Conservation (phyloP, 148 eudicot species). For the Cornus florida region DNA sequence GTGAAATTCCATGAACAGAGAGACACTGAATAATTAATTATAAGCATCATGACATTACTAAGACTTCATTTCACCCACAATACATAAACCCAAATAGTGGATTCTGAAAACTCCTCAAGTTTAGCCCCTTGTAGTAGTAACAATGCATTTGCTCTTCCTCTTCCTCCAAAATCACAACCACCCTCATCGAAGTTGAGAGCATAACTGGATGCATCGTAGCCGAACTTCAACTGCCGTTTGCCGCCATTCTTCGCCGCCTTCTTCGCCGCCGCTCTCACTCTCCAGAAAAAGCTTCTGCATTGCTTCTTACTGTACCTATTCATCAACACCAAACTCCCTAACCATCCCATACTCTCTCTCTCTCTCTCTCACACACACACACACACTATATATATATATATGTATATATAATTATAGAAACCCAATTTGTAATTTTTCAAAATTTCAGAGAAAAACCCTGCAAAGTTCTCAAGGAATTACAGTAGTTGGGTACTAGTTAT, state of each 20-base stretch:
- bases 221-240: constrained; percentile 38
- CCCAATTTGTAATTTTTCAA: too few species aligned
- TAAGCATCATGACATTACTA: neutral
- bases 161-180: neutral
- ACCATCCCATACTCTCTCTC: constrained; percentile 30
- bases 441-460: too few species aligned
- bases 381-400: neutral
- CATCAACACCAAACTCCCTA: constrained; percentile 32
- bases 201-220: constrained; percentile 81
- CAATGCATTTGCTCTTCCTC: neutral
- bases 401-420: too few species aligned
- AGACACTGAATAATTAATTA: neutral
- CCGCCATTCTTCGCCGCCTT: constrained; percentile 33
- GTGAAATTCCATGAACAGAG: too few species aligned
- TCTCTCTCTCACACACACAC: neutral
- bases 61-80: constrained; percentile 27
- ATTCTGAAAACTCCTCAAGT: constrained; percentile 19
- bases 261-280: constrained; percentile 47
- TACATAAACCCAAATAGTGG: constrained; percentile 45
- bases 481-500: neutral
- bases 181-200: constrained; percentile 80
- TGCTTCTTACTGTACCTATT: constrained; percentile 44
- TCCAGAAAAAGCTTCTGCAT: constrained; percentile 55
- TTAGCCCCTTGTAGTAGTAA: constrained; percentile 13
- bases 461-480: neutral